Conservation (phyloP, 2,329 filamentous ascomycete species). For the Monilinia fructicola region DNA sequence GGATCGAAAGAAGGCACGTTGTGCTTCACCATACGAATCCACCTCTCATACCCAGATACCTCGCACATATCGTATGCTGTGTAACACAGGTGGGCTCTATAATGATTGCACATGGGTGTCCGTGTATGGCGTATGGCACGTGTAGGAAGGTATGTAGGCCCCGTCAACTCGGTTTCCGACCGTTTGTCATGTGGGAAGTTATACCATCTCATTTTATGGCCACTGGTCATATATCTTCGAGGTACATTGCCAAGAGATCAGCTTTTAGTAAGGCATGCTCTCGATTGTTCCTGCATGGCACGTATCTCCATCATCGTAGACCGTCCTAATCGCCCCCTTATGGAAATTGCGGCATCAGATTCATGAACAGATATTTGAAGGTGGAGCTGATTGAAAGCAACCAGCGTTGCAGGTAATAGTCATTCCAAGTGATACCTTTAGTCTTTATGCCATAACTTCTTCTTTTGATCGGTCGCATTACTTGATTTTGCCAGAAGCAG, state of each 20-base stretch:
- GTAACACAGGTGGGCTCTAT: neutral
- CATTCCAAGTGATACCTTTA: neutral
- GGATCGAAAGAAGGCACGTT: neutral
- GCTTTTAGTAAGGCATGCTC: neutral
- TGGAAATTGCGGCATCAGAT: neutral
- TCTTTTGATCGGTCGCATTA: neutral
- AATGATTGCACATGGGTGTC: constrained; percentile 2
- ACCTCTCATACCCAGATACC: neutral
- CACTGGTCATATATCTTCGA: neutral
- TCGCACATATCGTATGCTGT: constrained; percentile 4
- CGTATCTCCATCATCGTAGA: neutral
- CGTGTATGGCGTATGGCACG: constrained; percentile 16
- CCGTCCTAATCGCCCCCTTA: neutral
- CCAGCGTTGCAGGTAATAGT: neutral
- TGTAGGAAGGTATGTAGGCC: constrained; percentile 1
- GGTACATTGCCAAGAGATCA: neutral
- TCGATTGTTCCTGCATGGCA: constrained; percentile 1
- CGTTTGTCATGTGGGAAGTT: constrained; percentile 13
- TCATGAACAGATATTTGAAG: neutral
- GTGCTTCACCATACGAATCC: constrained; percentile 7
- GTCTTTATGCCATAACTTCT: neutral
- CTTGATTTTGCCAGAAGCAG: neutral
- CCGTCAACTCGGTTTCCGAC: neutral
- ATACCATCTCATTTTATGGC: constrained; percentile 10
- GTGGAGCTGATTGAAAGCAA: constrained; percentile 2